These are phyloP conservation scores for Fusarium sp. DNA, from an alignment of 2,329 filamentous ascomycete species.

Conservation along the genomic window DNA sequence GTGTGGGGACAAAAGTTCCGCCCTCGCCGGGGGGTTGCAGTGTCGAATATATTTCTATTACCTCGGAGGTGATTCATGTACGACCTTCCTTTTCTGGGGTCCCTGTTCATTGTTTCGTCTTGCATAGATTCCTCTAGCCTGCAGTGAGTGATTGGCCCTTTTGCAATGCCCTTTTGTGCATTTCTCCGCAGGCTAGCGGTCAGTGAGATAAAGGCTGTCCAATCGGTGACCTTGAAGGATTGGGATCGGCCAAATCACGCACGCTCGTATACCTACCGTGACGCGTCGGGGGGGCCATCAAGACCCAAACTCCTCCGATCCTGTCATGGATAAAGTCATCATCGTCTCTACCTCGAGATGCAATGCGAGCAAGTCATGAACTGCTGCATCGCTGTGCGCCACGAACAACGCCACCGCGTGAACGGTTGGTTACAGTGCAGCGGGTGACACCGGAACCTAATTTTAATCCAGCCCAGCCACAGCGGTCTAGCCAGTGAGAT, in stretches of 20 bases:
- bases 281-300: background rate
- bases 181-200: background rate
- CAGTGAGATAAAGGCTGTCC: background rate
- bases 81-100: background rate
- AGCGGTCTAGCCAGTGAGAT: background rate
- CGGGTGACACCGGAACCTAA: background rate
- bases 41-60: constrained; percentile 4
- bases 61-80: background rate
- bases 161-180: background rate
- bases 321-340: background rate
- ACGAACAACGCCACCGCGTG: background rate
- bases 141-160: background rate
- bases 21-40: background rate
- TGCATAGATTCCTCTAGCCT: background rate
- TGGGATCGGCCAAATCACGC: background rate
- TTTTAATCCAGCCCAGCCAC: background rate
- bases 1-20: constrained; percentile 30
- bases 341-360: background rate
- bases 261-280: background rate
- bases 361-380: background rate
- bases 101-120: background rate
- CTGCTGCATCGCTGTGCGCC: background rate
- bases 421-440: background rate
- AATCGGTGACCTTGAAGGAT: background rate
- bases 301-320: background rate